These are phyloP conservation scores for Phytophthora melonis DNA, from an alignment of 352 stramenopile species.

Conservation along the genomic window DNA sequence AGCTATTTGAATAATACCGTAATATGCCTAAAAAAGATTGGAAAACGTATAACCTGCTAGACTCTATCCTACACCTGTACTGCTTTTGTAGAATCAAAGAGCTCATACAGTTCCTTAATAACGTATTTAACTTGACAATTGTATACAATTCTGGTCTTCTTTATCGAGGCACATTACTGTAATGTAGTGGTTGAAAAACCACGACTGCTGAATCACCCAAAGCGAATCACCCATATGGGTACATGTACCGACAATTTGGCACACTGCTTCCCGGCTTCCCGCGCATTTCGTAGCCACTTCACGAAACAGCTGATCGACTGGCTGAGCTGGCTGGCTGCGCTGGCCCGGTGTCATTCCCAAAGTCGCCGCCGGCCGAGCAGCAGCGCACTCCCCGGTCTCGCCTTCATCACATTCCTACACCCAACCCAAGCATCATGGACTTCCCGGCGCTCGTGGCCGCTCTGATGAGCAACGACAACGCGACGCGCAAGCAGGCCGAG, in stretches of 20 bases:
- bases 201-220: no score
- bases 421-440: conserved; percentile 54
- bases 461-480: conserved; percentile 84
- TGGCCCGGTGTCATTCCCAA: conserved; percentile 24
- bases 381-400: neutral
- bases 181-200: no score
- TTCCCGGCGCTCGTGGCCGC: conserved; percentile 77
- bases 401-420: neutral
- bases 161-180: no score
- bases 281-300: conserved; percentile 36
- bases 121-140: no score
- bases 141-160: no score
- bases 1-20: no score
- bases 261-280: conserved; percentile 13
- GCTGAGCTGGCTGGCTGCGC: conserved; percentile 26
- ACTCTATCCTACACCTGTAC: no score
- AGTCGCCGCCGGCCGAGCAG: conserved; percentile 22
- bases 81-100: no score
- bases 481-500: conserved; percentile 76
- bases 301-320: conserved; percentile 41
- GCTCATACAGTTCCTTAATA: no score
- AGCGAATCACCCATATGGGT: neutral
- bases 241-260: neutral
- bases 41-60: no score
- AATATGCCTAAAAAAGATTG: no score